Conservation (phyloP, 345 rosid species). For the Barbarea vulgaris region DNA sequence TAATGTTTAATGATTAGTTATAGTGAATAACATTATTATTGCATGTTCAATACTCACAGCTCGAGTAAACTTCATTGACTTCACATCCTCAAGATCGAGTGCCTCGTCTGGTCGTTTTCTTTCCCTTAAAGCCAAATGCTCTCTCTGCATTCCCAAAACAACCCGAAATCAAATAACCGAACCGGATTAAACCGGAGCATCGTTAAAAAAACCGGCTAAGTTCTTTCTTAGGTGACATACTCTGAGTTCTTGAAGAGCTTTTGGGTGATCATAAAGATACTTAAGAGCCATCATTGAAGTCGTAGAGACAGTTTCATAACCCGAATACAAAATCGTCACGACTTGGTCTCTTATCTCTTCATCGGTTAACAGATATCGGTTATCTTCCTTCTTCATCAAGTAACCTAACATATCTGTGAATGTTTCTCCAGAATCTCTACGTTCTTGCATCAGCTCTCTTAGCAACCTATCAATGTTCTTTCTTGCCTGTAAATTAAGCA, state of each 20-base stretch:
- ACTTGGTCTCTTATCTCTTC: slow-evolving; percentile 76
- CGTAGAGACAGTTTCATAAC: slow-evolving; percentile 81
- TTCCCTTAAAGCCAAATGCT: slow-evolving; percentile 53
- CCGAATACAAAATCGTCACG: slow-evolving; percentile 71
- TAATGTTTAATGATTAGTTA: neutral
- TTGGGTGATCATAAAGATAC: slow-evolving; percentile 73
- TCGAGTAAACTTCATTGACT: slow-evolving; percentile 63
- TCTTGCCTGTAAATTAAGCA: slow-evolving; percentile 60
- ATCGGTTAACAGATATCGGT: slow-evolving; percentile 51
- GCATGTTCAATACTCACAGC: slow-evolving; percentile 48
- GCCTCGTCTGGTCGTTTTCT: slow-evolving; percentile 50
- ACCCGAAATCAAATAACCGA: neutral
- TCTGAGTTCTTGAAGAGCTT: slow-evolving; percentile 64
- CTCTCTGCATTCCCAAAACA: slow-evolving; percentile 42
- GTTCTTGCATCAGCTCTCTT: slow-evolving; percentile 50
- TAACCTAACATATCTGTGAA: slow-evolving; percentile 67
- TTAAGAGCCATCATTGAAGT: slow-evolving; percentile 86
- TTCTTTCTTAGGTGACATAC: slow-evolving; percentile 45
- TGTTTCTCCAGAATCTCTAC: slow-evolving; percentile 50
- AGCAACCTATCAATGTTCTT: slow-evolving; percentile 50
- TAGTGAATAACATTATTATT: neutral
- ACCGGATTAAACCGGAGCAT: neutral
- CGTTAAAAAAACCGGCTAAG: neutral
- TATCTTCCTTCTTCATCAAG: slow-evolving; percentile 55
- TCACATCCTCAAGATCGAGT: slow-evolving; percentile 54